A percentile compares a stretch with the other conserved stretches of the same genome.
Conservation (phyloP, 2,329 filamentous ascomycete genomes). For the Akanthomyces muscarius region DNA sequence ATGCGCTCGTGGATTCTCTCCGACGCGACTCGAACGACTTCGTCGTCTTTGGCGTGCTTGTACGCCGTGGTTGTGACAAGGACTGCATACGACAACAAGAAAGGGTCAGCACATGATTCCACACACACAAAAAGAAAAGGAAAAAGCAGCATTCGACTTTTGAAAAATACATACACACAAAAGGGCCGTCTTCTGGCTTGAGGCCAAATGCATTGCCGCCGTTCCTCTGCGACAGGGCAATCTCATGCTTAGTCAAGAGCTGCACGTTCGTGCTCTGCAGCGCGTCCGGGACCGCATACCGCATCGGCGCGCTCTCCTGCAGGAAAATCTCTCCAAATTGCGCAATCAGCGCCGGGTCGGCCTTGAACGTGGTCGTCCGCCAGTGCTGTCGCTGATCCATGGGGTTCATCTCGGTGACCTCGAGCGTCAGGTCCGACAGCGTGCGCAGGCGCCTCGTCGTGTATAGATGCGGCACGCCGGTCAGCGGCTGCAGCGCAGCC, state of each 20-base stretch:
- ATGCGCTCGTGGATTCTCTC: not conserved
- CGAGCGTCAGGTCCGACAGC: not conserved
- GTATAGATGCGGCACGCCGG: not conserved
- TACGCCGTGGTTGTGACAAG: not conserved
- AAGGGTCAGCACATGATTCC: not conserved
- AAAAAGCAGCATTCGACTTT: too few species aligned
- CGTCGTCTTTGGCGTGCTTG: not conserved
- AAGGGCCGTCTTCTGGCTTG: not conserved
- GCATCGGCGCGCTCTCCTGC: not conserved
- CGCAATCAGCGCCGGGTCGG: not conserved
- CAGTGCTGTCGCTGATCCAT: slow-evolving; percentile 4
- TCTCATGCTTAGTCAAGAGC: not conserved
- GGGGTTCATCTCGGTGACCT: not conserved
- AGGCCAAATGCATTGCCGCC: not conserved
- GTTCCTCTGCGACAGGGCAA: not conserved
- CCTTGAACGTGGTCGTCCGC: not conserved
- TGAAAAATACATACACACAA: not conserved
- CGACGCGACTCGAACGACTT: not conserved
- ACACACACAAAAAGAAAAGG: too few species aligned
- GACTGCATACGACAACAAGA: not conserved
- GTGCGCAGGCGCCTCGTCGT: not conserved
- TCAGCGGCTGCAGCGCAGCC: not conserved
- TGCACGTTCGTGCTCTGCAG: not conserved
- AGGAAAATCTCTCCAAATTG: not conserved
- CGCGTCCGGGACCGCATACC: not conserved